A percentile compares a stretch with the other conserved stretches of the same genome.
Conservation (phyloP, 2,329 filamentous ascomycete genomes). For the Colletotrichum sp. region DNA sequence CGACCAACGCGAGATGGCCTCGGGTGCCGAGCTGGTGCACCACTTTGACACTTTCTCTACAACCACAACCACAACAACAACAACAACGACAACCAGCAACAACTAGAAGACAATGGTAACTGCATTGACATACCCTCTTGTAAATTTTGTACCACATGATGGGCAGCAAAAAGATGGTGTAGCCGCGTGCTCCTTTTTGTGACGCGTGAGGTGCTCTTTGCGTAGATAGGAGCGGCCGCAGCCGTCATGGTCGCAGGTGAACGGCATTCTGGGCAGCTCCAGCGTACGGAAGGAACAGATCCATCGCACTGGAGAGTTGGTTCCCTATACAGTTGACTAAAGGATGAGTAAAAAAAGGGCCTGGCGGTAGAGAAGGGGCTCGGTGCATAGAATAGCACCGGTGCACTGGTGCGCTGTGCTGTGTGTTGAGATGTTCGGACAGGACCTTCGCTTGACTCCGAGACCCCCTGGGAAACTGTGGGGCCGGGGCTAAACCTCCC, state of each 20-base stretch:
- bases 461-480: not conserved
- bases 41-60: not conserved
- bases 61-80: not conserved
- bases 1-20: not conserved
- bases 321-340: not conserved
- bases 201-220: constrained; percentile 16
- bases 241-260: constrained; percentile 9
- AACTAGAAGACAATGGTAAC: not conserved
- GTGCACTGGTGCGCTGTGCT: not conserved
- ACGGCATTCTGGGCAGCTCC: constrained; percentile 4
- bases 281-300: not conserved
- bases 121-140: constrained; percentile 5
- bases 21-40: not conserved
- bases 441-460: not conserved
- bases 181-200: constrained; percentile 6
- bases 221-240: constrained; percentile 17
- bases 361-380: not conserved
- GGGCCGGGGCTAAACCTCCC: not conserved
- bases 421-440: constrained; percentile 1
- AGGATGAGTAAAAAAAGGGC: not conserved
- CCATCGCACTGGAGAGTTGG: not conserved
- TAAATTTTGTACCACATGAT: constrained; percentile 6
- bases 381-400: constrained; percentile 25
- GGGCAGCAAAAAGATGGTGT: constrained; percentile 2
- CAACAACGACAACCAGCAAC: not conserved